A percentile compares a stretch with the other conserved stretches of the same genome.
Conservation (phyloP, 495 filamentous ascomycete species). For the Aspergillus coremiiformis region DNA sequence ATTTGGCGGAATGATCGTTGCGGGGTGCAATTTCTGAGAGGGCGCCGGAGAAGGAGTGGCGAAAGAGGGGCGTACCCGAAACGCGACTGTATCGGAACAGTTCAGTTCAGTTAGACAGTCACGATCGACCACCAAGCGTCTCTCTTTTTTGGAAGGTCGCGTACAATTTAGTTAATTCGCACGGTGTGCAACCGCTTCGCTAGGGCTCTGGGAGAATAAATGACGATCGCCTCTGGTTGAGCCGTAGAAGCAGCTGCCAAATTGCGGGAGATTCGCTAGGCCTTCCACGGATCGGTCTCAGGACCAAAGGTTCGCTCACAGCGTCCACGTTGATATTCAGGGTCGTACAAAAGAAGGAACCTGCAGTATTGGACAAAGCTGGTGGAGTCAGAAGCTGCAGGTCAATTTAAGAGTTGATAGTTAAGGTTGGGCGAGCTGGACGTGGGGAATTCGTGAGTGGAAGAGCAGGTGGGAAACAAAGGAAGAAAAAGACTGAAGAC, state of each 20-base stretch:
- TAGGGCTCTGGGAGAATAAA: conserved; percentile 6
- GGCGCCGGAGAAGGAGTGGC: conserved; percentile 9
- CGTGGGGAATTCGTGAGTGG: neutral
- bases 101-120: conserved; percentile 1
- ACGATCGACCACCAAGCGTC: neutral
- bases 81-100: neutral
- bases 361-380: conserved; percentile 2
- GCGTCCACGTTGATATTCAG: conserved; percentile 8
- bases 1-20: neutral
- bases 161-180: conserved; percentile 1
- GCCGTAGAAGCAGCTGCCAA: conserved; percentile 30
- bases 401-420: neutral
- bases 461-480: conserved; percentile 5
- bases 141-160: neutral
- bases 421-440: neutral
- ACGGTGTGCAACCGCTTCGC: neutral
- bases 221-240: conserved; percentile 21
- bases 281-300: conserved; percentile 30
- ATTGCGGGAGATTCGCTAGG: conserved; percentile 35
- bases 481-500: conserved; percentile 5
- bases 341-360: conserved; percentile 10
- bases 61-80: conserved; percentile 10
- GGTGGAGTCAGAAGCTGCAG: conserved; percentile 7
- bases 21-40: conserved; percentile 3
- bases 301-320: conserved; percentile 18